Conservation (phyloP, 495 filamentous ascomycete species). For the Xylaria telfairii region DNA sequence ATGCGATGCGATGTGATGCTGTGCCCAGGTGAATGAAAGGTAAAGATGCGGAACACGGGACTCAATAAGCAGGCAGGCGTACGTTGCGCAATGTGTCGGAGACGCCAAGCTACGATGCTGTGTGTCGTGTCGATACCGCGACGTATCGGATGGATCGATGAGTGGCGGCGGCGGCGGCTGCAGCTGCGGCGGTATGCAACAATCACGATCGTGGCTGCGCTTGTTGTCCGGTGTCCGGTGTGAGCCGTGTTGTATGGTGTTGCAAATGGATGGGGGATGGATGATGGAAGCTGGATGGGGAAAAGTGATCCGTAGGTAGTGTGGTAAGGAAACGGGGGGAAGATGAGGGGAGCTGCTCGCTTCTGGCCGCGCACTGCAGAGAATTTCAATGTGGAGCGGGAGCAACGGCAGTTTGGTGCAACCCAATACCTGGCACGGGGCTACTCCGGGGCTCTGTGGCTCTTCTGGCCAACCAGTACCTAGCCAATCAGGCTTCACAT, state of each 20-base stretch:
- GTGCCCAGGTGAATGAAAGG: background rate
- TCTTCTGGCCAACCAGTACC: background rate
- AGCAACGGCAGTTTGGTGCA: background rate
- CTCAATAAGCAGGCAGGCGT: conserved; percentile 6
- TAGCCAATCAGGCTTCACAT: conserved; percentile 1
- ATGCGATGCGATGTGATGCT: background rate
- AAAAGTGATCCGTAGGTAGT: conserved; percentile 2
- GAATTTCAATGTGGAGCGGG: conserved; percentile 27
- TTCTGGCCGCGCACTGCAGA: conserved; percentile 22
- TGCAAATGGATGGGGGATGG: conserved; percentile 2
- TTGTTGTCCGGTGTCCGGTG: background rate
- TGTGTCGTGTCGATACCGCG: background rate
- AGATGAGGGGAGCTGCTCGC: conserved; percentile 23
- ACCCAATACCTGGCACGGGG: background rate
- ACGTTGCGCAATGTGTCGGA: background rate
- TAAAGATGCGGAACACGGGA: background rate
- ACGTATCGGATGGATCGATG: background rate
- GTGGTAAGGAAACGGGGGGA: conserved; percentile 18
- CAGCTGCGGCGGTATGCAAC: background rate
- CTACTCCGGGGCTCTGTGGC: background rate
- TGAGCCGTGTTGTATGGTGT: background rate
- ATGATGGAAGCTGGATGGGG: conserved; percentile 6
- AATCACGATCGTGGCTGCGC: background rate
- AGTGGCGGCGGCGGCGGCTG: background rate
- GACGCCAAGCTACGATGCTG: background rate